Conservation (phyloP, 1,284 basidiomycete species). For the Takashimella koratensis region DNA sequence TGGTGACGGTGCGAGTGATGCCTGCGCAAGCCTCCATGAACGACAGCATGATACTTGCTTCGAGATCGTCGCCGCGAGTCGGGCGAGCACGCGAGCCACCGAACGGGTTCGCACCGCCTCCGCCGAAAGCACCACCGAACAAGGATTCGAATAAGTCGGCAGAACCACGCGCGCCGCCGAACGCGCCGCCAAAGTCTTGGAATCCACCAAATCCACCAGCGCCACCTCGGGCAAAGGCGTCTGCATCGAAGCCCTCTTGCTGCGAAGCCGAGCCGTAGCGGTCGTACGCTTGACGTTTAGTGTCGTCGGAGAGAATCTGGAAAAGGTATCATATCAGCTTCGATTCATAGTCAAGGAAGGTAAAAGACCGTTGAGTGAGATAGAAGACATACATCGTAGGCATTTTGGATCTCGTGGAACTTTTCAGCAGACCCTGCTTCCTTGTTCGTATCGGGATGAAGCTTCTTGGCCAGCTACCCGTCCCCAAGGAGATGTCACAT, state of each 20-base stretch:
- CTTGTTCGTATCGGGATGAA: slow-evolving; percentile 95
- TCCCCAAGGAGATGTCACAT: no score
- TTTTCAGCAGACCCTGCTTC: slow-evolving; percentile 86
- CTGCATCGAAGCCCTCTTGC: slow-evolving; percentile 88
- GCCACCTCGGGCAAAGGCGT: slow-evolving; percentile 63
- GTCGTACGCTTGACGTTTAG: slow-evolving; percentile 90
- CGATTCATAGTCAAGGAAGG: no score
- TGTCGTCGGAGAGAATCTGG: slow-evolving; percentile 87
- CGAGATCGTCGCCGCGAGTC: slow-evolving; percentile 75
- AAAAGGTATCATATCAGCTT: no score
- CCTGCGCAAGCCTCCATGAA: slow-evolving; percentile 96
- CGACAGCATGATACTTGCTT: slow-evolving; percentile 68
- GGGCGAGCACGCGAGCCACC: slow-evolving; percentile 52
- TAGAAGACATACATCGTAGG: slow-evolving; percentile 76
- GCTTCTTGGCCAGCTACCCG: slow-evolving; percentile 95
- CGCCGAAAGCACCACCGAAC: slow-evolving; percentile 63
- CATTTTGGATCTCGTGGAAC: slow-evolving; percentile 94
- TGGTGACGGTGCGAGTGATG: slow-evolving; percentile 68
- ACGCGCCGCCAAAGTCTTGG: slow-evolving; percentile 65
- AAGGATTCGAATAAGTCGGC: slow-evolving; percentile 82
- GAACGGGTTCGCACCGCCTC: slow-evolving; percentile 27
- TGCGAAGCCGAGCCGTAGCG: slow-evolving; percentile 92
- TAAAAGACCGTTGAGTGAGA: slow-evolving; percentile 1
- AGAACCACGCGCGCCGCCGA: slow-evolving; percentile 56
- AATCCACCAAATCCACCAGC: slow-evolving; percentile 65